Conservation (phyloP, 1,139 yeast species). For the Taphrina confusa region DNA sequence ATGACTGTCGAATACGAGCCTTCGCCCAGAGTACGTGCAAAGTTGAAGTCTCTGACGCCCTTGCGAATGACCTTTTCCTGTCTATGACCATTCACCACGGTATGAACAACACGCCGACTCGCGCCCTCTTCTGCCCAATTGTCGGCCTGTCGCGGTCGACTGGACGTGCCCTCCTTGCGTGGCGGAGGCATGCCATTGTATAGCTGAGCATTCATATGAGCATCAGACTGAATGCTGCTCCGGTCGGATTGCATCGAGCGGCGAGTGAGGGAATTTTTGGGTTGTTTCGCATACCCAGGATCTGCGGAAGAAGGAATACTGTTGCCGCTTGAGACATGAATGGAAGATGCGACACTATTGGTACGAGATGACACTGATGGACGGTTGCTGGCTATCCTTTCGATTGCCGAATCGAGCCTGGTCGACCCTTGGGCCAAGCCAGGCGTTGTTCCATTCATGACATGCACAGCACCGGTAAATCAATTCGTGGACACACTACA, state of each 20-base stretch:
- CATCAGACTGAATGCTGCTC: background rate
- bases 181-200: constrained; percentile 25
- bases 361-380: constrained; percentile 10
- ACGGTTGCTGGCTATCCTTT: constrained; percentile 16
- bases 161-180: background rate
- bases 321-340: background rate
- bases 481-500: too few relatives aligned
- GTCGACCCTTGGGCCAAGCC: constrained; percentile 13
- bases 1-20: constrained; percentile 92
- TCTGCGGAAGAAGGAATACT: constrained; percentile 9
- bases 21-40: constrained; percentile 85
- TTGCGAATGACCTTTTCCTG: constrained; percentile 50
- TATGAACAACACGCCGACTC: constrained; percentile 54
- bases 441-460: constrained; percentile 9
- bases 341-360: constrained; percentile 19
- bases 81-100: constrained; percentile 48
- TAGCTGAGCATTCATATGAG: constrained; percentile 4
- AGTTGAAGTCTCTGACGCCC: constrained; percentile 78
- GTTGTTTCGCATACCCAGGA: constrained; percentile 5
- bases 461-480: background rate
- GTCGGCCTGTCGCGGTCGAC: constrained; percentile 37
- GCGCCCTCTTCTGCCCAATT: constrained; percentile 54
- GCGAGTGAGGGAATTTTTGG: background rate
- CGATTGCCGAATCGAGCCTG: constrained; percentile 21
- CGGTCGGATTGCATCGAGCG: constrained; percentile 15